phyloP scores from a whole-genome alignment of 164 flowering plant genomes.

The Euptelea pleiosperma region DNA sequence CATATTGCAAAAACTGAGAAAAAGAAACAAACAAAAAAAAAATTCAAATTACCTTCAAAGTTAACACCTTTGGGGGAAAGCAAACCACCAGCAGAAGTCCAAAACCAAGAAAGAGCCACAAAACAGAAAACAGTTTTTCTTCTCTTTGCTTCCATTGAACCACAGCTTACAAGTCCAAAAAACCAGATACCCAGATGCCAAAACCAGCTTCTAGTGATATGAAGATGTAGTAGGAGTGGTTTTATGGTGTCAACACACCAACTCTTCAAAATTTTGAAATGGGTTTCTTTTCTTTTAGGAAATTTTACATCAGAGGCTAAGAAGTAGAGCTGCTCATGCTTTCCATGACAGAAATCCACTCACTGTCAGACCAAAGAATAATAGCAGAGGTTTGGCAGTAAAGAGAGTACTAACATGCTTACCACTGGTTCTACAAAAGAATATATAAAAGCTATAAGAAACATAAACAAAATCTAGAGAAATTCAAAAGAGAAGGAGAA shows the following conservation, averaged over 20 bases:
- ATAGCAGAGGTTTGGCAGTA: slow-evolving; percentile 21
- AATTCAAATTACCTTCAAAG: slow-evolving; percentile 64
- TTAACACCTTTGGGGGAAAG: slow-evolving; percentile 86
- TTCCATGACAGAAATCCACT: slow-evolving; percentile 28
- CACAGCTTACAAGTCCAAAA: slow-evolving; percentile 3
- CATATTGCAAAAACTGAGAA: not conserved
- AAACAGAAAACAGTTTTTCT: slow-evolving; percentile 23
- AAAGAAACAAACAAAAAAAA: not conserved
- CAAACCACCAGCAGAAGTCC: slow-evolving; percentile 43
- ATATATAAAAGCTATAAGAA: not conserved
- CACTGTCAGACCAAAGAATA: slow-evolving; percentile 29
- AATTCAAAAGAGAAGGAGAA: too few species aligned
- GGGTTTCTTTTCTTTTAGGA: slow-evolving; percentile 19
- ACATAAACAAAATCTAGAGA: not conserved
- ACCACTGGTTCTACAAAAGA: slow-evolving; percentile 28
- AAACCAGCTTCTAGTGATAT: slow-evolving; percentile 9
- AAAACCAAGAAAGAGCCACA: slow-evolving; percentile 38
- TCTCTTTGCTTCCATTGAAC: slow-evolving; percentile 33
- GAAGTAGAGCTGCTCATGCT: slow-evolving; percentile 15
- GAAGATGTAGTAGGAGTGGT: slow-evolving; percentile 10
- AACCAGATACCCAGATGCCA: slow-evolving; percentile 9
- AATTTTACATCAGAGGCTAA: slow-evolving; percentile 19
- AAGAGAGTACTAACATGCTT: slow-evolving; percentile 48
- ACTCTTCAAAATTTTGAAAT: slow-evolving; percentile 5
- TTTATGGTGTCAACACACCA: slow-evolving; percentile 5